Base-by-base conservation (phyloP, 2,329 filamentous ascomycete genomes). In the Sporothrix curviconia region DNA sequence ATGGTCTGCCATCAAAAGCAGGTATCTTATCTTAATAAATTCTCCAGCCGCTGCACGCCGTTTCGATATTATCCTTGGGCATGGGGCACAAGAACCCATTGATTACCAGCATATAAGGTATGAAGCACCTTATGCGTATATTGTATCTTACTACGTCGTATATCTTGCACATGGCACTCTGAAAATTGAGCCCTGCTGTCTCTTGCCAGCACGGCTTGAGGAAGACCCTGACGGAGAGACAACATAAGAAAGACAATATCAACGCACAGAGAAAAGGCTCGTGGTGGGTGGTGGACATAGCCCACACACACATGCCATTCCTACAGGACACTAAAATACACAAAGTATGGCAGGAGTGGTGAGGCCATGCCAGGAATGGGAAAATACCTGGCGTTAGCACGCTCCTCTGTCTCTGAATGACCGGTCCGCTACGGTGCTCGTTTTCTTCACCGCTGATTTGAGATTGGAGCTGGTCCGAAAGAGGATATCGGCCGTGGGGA, bases 401-500 rank as follows among this genome's bases (percentile, higher is more conserved):
- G 15, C 3, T 34, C 19, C 11, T 30, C 12, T 46, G 43, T 28
- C 43, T 30, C 43, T 25, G 42, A 44, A 4, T 37, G 47, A 24
- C 47, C n/a, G n/a, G n/a, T 50, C 47, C 25, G 19, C 47, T 25
- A 15, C 24, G 30, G 14, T 30, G 19, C 25, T 30, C 5, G 6
- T 36, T 30, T 54, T 43, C 51, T 54, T 54, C 51, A 54, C 51
- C 51, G 51, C 51, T 54, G 51, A 44, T 54, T 54, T 54, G 51
- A 11, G 37, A 43, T 22, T 19, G 24, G 50, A 43, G 24, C 47
- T 25, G 47, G 34, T 50, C 50, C 39, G 22, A 54, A 54, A 43
- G 12, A 36, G 51, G 39, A 43, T 43, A 53, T 53, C 37, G 17
- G 37, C 36, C 50, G 50, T 53, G 36, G 50, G 50, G 37, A 36